Evolutionary conservation across 2,329 filamentous ascomycete species (phyloP), one percentile per base, ranked within the genome.

Genomic region (Phaeosphaeriaceae sp.): DNA sequence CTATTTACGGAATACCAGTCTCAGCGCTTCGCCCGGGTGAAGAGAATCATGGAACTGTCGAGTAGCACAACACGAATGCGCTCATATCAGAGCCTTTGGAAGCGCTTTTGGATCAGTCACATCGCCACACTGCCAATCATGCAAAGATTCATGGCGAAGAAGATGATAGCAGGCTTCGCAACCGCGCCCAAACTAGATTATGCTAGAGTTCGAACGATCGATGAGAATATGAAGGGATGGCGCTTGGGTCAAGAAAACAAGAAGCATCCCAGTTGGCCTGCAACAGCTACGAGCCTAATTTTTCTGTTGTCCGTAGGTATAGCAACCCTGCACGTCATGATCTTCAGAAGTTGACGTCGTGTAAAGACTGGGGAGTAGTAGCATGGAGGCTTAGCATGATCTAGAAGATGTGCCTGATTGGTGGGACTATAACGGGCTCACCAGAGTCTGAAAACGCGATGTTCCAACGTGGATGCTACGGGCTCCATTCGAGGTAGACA

Each of bases 1-100:
- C 50, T 66, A 15, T 66, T 66, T 33, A 24, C 50, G 2, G 50
- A 62, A 25, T 66, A 64, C 41, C 62, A 66, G 27, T 46, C 53
- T 11, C 48, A 56, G 17, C 61, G 59, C 7, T 57, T 51, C 20
- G 27, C 47, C 1, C 63, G 63, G n/a, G 56, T 59, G 13, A 61
- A 60, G 13, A 20, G 7, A 7, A 63, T 61, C 41, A 46, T 62
- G 11, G 40, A 58, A 0, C 31, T 60, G 19, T 61, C 61, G 9
- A 59, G 65, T 11, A 53, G 54, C 22, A 46, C 42, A 1, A 64
- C 62, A 3, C 50, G 60, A 6, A 60, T 61, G 55, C 36, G 58
- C 40, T 55, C 57, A 15, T 66, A 58, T 36, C 49, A 66, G 24
- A 53, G 56, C 2, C 40, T 54, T 17, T 56, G 62, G 36, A 49